Base-by-base conservation (phyloP, 768 basidiomycete species). In the Hypholoma fasciculare region DNA sequence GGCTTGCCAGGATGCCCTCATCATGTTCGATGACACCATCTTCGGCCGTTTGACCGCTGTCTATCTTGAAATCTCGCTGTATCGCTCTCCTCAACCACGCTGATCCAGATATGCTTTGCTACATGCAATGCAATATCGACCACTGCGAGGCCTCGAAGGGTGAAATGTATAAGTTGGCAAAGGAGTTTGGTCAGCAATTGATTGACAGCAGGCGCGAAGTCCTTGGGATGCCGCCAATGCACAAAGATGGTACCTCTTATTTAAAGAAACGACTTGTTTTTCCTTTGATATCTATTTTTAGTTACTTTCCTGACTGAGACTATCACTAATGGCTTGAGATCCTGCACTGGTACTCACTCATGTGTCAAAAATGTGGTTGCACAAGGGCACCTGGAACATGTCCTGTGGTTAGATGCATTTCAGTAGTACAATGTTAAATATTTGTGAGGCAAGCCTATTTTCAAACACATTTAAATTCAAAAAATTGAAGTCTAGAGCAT, bases 241-340 rank as follows among this genome's bases (percentile, higher is more conserved):
- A 98, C 76, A 96, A 95, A 76, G 96, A 98, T 80, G 93, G 94
- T 93, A 68, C 63, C 89, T 23, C 23, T 23, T 77, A 2, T 16
- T 50, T 16, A 17, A 19, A 4, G 23, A 23, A 23, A 23, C 23
- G 23, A 1, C 23, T 23, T 19, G n/a, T 34, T 26, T 19, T 3
- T 8, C 7, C n/a, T n/a, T n/a, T 52, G 48, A 19, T 13, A 56
- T 17, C 58, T 23, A 23, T 23, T 23, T 23, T 23, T 2, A 94
- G 92, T 99, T 26, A 98, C 96, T n/a, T 97, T 99, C 86, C 97
- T 97, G 2, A 98, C 96, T 38, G n/a, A n/a, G n/a, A n/a, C n/a
- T n/a, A n/a, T n/a, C n/a, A n/a, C n/a, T n/a, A n/a, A n/a, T n/a
- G n/a, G n/a, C n/a, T n/a, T n/a, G n/a, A n/a, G n/a, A n/a, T n/a